Percentiles rank a stretch among this genome's conserved stretches.
Evolutionary conservation across 225 moss, liverwort and hornwort genomes (phyloP).

Genomic region (Pseudoscleropodium purum): DNA sequence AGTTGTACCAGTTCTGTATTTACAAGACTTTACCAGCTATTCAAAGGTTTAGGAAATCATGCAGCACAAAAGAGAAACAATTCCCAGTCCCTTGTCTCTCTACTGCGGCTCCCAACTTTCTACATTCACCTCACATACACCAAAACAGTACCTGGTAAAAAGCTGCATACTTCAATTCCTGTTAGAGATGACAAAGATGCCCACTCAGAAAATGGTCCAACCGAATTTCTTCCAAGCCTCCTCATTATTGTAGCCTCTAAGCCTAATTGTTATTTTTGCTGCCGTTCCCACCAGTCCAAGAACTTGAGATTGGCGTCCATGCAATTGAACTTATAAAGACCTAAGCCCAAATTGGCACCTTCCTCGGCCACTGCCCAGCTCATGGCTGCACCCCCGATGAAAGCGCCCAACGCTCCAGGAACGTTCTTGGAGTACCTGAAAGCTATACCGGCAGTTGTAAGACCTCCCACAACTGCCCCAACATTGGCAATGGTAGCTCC

Average conservation of each 20-base stretch:
- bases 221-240: neutral
- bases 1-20: neutral
- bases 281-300: conserved; percentile 78
- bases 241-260: neutral
- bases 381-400: conserved; percentile 49
- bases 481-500: conserved; percentile 57
- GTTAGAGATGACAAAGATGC: neutral
- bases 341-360: conserved; percentile 70
- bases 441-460: conserved; percentile 34
- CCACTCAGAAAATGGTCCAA: neutral
- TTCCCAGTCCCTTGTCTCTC: neutral
- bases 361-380: conserved; percentile 85
- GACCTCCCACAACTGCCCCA: conserved; percentile 27
- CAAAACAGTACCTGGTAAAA: neutral
- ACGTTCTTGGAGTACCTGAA: no score
- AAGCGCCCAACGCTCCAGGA: neutral
- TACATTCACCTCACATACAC: neutral
- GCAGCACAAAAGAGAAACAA: neutral
- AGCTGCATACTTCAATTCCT: neutral
- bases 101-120: neutral
- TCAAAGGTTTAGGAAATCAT: neutral
- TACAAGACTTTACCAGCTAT: neutral
- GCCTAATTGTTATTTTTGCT: conserved; percentile 8
- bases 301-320: conserved; percentile 78
- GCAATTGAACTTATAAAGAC: conserved; percentile 77